Conservation (phyloP, 2,329 filamentous ascomycete species). For the Colletotrichum gigasporum region DNA sequence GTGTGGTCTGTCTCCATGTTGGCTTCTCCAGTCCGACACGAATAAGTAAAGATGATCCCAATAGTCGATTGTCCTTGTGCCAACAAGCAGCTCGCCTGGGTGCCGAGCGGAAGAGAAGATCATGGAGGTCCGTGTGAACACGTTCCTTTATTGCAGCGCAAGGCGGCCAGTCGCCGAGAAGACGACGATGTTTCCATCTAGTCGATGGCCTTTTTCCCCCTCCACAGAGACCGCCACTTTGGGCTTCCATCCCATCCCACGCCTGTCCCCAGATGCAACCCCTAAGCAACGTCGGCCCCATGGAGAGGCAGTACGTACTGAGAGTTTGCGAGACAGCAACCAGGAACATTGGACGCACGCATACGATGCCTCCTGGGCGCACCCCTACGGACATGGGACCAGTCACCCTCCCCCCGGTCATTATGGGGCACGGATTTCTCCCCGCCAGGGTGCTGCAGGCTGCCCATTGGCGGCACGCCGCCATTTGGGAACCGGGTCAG, state of each 20-base stretch:
- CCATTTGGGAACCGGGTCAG: conserved; percentile 21
- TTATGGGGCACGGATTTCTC: conserved; percentile 29
- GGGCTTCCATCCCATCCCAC: conserved; percentile 4
- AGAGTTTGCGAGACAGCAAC: neutral
- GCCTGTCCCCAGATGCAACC: conserved; percentile 22
- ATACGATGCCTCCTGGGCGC: neutral
- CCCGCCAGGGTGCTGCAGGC: conserved; percentile 2
- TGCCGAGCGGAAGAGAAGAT: neutral
- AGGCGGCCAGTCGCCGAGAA: neutral
- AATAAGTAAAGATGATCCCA: conserved; percentile 7
- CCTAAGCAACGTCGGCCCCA: conserved; percentile 21
- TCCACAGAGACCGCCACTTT: neutral
- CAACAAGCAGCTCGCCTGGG: neutral
- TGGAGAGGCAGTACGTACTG: conserved; percentile 16
- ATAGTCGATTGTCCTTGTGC: neutral
- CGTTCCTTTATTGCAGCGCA: neutral
- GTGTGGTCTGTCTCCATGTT: neutral
- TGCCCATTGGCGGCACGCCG: conserved; percentile 23
- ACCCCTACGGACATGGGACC: conserved; percentile 20
- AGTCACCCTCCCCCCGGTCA: conserved; percentile 12
- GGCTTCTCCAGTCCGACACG: neutral
- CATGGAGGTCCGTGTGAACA: neutral
- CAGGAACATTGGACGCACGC: conserved; percentile 7
- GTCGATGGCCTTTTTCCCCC: neutral
- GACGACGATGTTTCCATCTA: neutral